Base-by-base conservation (phyloP, 2,329 filamentous ascomycete genomes). In the Trichoderma sp. region DNA sequence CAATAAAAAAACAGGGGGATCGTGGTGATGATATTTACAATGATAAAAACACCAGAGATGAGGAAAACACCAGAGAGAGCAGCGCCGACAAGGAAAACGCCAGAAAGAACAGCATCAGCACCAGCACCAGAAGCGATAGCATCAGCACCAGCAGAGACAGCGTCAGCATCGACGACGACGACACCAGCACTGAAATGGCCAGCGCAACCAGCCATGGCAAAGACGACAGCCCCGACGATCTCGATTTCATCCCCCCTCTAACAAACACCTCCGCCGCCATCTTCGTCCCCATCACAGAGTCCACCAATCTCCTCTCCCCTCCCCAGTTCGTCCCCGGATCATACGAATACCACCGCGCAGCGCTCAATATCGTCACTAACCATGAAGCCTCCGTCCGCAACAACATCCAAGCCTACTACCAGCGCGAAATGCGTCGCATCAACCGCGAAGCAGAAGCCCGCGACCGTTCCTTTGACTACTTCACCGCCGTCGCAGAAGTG, bases 341-440 rank as follows among this genome's bases (percentile, higher is more conserved):
- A 26, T 36, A 70, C 34, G 76, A 76, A 3, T 72, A 70, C 21
- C 72, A 80, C 18, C 72, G 72, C 18, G 73, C 73, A 51, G 70
- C 73, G 24, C 72, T 82, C 28, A 71, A 74, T 15, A 24, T 58
- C 7, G 62, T 78, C 26, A 75, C 80, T 61, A 6, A 71, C 6
- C 80, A 82, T 73, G 72, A 75, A 36, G 65, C 66, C n/a, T 65
- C 71, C 26, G 78, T 80, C 30, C 77, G 77, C 47, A 73, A 70
- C 73, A 82, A 82, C 75, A 76, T 82, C 26, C 66, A 77, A 57
- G 71, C 76, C 21, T 74, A 81, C 8, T 73, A 76, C 60, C 74
- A 75, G 34, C 80, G 78, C 39, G 80, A 83, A 67, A 77, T 76
- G 71, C 71, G 77, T n/a, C 81, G 81, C 69, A 74, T 82, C 69